A percentile compares a stretch with the other conserved stretches of the same genome.
phyloP scores from a whole-genome alignment of 495 filamentous ascomycete species.

The Penicillium lividum region DNA sequence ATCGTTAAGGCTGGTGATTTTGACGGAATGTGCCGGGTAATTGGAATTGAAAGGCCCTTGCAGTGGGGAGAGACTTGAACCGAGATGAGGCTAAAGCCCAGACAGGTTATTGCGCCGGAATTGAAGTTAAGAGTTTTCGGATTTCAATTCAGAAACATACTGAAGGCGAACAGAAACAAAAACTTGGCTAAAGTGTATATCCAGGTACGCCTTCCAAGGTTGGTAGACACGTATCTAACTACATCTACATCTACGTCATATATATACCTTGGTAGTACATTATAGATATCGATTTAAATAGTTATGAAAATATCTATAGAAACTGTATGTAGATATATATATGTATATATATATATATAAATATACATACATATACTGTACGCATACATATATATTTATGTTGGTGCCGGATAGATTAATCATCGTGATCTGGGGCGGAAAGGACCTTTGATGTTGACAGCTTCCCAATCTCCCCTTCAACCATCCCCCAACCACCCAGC shows the following conservation, averaged over 20 bases:
- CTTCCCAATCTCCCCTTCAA: constrained; percentile 21
- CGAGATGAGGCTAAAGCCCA: constrained; percentile 9
- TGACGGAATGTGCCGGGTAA: not conserved
- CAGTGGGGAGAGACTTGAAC: not conserved
- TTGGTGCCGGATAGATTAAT: constrained; percentile 22
- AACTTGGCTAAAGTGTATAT: no score
- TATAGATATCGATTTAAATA: no score
- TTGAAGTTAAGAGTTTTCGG: constrained; percentile 6
- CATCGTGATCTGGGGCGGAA: constrained; percentile 28
- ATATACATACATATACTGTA: no score
- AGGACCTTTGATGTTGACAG: constrained; percentile 37
- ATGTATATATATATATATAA: no score
- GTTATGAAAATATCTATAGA: no score
- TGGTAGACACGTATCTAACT: no score
- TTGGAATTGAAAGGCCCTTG: not conserved
- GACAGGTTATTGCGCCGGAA: constrained; percentile 24
- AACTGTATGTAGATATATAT: no score
- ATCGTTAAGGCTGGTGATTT: not conserved
- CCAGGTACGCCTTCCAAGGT: no score
- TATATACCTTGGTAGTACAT: no score
- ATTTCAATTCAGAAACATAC: no score
- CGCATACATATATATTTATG: not conserved
- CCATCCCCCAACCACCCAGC: constrained; percentile 18
- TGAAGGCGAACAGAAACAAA: no score
- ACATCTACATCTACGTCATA: no score